Evolutionary conservation across 108 stramenopile genomes (phyloP), one percentile per base, ranked within the genome.

Genomic region (Cyclotella baltica): DNA sequence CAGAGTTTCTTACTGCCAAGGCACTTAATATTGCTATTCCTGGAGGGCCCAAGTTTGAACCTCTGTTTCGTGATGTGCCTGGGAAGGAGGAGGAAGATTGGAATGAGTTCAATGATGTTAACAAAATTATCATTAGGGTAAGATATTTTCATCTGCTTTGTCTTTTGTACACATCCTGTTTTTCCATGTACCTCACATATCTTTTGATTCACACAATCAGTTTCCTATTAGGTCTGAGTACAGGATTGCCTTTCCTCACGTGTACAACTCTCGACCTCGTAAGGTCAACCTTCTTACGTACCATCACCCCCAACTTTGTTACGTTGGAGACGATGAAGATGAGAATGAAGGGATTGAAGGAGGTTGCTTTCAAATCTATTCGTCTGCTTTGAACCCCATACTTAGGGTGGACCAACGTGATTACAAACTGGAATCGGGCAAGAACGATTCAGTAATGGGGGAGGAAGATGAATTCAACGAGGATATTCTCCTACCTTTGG

Each of bases 41-140:
- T 11, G 99, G 99, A n/a, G 99, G 99, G 23, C 98, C 99, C 28
- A 98, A 97, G 86, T 99, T 99, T 75, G 99, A 99, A 78, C 99
- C 99, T 1, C 88, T 99, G 27, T 99, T 92, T 80, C 92, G 97
- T 19, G 98, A 98, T 86, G 93, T 91, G n/a, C 87, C 90, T 38
- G 93, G 93, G 34, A 82, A 88, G 30, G 96, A 97, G 55, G 98
- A 98, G 63, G 97, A 98, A 73, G 99, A 99, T 84, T 99, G 99
- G 99, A 99, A 98, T 81, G 99, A 99, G 76, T 99, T 99, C 87
- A 99, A 99, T 83, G 99, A 99, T 87, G 96, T 99, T 74, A 92
- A 97, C 85, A 98, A 98, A 80, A 97, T 99, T 80, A 96, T 99
- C 82, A 95, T 98, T 75, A 22, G 55, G 31, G 59, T 61, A 33